Evolutionary conservation across 192 early-diverging fungal species (phyloP), one percentile per base, ranked within the genome.

Genomic region (Umbelopsis vinacea): DNA sequence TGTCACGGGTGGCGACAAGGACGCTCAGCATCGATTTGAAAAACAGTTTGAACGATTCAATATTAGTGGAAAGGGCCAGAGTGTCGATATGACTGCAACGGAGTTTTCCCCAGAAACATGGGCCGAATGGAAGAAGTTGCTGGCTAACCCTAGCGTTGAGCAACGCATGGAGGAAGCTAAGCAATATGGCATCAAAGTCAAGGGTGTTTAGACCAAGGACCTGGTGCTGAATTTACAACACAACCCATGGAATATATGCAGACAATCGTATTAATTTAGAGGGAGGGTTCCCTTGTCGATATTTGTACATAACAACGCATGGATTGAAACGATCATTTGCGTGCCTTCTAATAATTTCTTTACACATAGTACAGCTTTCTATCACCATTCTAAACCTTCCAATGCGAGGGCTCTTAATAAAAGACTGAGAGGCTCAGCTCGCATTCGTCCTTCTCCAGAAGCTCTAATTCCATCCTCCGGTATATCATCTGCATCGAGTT

Each of bases 361-460:
- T 29, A 29, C 35, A 37, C 11, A 54, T 26, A 9, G 0, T 26
- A 54, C 5, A 19, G 9, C 11, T 24, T n/a, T 54, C 23, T 22
- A 26, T 54, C 53, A 63, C 33, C 33, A 63, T 19, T 71, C 38
- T 71, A 82, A 66, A 11, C 82, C 82, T 68, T 83, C 82, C n/a
- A 83, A 67, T n/a, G 79, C 79, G 10, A 83, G 66, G 29, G 82
- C 82, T 29, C 76, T 76, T 29, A 83, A 68, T 12, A 74, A 81
- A 66, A 72, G 52, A 60, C 78, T 79, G 17, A 79, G 70, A 21
- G 68, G 71, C 22, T 74, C 73, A 10, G 37, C 37, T 3, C 53
- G 71, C 53, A 68, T 77, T 35, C 76, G 26, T 52, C 71, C 33
- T 17, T 40, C 70, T 14, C 66, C 24, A 6, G 70, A 55, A 10